These are phyloP conservation scores for Hypoxylon lenormandii DNA, from an alignment of 495 filamentous ascomycete species.

Conservation along the genomic window DNA sequence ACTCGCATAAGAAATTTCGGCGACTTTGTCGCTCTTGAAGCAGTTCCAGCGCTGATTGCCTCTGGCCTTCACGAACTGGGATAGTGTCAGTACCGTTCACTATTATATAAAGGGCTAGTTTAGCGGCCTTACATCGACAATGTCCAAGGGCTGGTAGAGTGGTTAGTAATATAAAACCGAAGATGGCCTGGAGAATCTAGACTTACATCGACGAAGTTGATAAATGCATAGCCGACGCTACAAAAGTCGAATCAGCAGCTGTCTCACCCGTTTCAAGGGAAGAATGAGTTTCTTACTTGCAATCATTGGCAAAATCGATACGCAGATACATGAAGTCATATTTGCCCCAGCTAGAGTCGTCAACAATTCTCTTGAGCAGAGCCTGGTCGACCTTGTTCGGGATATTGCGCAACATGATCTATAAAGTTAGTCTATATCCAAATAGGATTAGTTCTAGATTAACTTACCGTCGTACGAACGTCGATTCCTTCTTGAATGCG, in stretches of 20 bases:
- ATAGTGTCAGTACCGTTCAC: conserved; percentile 49
- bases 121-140: conserved; percentile 70
- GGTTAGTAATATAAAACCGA: conserved; percentile 47
- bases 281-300: conserved; percentile 74
- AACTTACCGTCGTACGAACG: conserved; percentile 77
- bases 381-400: conserved; percentile 89
- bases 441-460: conserved; percentile 7
- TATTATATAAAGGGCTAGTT: not conserved
- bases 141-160: conserved; percentile 71
- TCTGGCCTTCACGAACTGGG: conserved; percentile 79
- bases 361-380: conserved; percentile 80
- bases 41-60: conserved; percentile 82
- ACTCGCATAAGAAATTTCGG: conserved; percentile 95
- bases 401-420: conserved; percentile 97
- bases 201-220: conserved; percentile 88
- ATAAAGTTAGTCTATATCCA: conserved; percentile 21
- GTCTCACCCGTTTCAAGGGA: not conserved
- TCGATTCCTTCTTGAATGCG: conserved; percentile 75
- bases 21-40: conserved; percentile 84
- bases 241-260: conserved; percentile 47
- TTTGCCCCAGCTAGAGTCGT: conserved; percentile 79
- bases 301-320: conserved; percentile 89
- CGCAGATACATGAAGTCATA: conserved; percentile 97
- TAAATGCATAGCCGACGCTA: conserved; percentile 97
- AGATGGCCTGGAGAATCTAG: not conserved